Evolutionary conservation across 139 green algal species (phyloP).

Genomic region (Trebouxia sp.): DNA sequence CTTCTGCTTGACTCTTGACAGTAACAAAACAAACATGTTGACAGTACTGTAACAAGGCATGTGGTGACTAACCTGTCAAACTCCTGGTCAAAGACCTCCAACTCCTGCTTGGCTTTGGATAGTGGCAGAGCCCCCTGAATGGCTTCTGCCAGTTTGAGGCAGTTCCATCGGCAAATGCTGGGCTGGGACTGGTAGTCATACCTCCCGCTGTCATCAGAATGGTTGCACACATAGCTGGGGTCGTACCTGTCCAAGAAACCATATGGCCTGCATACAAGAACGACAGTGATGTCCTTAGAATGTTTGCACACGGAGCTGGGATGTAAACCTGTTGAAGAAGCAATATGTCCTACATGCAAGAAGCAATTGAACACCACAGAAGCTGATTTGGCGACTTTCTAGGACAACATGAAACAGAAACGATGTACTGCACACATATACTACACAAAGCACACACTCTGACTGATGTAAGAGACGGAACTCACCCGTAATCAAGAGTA

Average conservation of each 20-base stretch:
- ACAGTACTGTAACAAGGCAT: not conserved
- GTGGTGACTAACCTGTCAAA: slow-evolving; percentile 6
- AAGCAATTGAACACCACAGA: too few relatives aligned
- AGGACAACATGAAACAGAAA: too few relatives aligned
- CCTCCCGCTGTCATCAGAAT: slow-evolving; percentile 57
- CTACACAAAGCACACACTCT: too few relatives aligned
- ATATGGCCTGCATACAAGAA: slow-evolving; percentile 47
- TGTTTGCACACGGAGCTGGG: too few relatives aligned
- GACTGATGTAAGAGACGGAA: too few relatives aligned
- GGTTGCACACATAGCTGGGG: slow-evolving; percentile 55
- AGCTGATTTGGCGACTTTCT: too few relatives aligned
- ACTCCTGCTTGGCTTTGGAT: slow-evolving; percentile 32
- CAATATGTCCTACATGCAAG: too few relatives aligned
- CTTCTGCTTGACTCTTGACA: too few relatives aligned
- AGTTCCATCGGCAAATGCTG: slow-evolving; percentile 70
- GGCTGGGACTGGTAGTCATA: slow-evolving; percentile 57
- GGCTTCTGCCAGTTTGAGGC: slow-evolving; percentile 70
- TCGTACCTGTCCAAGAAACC: slow-evolving; percentile 80
- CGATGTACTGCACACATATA: too few relatives aligned
- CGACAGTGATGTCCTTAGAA: too few relatives aligned
- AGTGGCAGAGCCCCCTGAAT: slow-evolving; percentile 48
- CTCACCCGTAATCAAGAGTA: slow-evolving; percentile 72
- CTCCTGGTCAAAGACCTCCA: slow-evolving; percentile 28
- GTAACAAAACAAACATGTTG: not conserved
- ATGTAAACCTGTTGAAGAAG: too few relatives aligned